These are phyloP conservation scores for Fusarium temperatum DNA, from an alignment of 2,329 filamentous ascomycete genomes.

Conservation along the genomic window DNA sequence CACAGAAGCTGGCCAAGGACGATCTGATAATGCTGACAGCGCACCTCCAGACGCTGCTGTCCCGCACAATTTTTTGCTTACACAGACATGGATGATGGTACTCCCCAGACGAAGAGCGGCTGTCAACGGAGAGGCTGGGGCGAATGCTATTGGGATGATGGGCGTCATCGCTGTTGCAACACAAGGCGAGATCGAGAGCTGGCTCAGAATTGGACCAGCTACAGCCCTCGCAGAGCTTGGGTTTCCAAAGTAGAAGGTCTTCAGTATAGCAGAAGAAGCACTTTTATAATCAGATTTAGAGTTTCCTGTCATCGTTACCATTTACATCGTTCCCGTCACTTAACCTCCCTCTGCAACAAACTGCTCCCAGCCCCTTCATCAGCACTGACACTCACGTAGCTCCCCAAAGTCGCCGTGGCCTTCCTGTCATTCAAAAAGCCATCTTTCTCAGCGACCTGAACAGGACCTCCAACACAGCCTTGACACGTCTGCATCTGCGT, in stretches of 20 bases:
- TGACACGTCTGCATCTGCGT: not conserved
- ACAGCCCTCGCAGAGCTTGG: not conserved
- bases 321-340: not conserved
- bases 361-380: not conserved
- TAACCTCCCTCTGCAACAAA: rapidly evolving
- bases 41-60: not conserved
- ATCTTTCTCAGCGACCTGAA: not conserved
- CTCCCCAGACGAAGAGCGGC: not conserved
- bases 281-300: not conserved
- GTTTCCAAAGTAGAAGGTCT: not conserved
- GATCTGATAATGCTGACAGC: not conserved
- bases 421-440: not conserved
- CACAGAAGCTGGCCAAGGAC: not conserved
- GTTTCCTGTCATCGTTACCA: not conserved
- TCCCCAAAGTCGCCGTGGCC: not conserved
- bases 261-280: rapidly evolving
- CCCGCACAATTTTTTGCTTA: not conserved
- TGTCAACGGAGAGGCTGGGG: not conserved
- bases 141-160: not conserved
- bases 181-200: not conserved
- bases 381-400: not conserved
- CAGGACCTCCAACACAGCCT: not conserved
- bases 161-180: not conserved
- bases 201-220: not conserved
- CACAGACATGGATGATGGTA: not conserved